Conservation (phyloP, 1,284 basidiomycete species). For the Trichosporon ovoides region DNA sequence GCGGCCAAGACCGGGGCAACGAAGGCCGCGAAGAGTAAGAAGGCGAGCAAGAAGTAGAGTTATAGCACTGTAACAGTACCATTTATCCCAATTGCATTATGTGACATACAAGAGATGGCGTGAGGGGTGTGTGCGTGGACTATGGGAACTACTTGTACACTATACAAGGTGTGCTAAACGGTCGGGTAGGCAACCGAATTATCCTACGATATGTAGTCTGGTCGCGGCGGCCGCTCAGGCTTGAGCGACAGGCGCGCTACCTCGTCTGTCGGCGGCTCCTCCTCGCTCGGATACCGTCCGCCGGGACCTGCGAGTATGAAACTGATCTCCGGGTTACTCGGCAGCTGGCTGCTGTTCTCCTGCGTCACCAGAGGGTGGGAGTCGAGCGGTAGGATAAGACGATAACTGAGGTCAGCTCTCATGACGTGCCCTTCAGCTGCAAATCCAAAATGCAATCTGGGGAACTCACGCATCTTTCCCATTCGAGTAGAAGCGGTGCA, state of each 20-base stretch:
- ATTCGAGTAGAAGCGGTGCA: slow-evolving; percentile 94
- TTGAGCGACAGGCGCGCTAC: slow-evolving; percentile 8
- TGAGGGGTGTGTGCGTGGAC: background rate
- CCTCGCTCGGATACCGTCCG: background rate
- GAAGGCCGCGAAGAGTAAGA: background rate
- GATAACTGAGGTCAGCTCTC: slow-evolving; percentile 25
- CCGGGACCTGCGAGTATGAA: slow-evolving; percentile 7
- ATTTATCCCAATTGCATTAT: background rate
- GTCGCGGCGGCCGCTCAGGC: background rate
- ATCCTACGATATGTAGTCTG: slow-evolving; percentile 12
- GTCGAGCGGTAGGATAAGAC: slow-evolving; percentile 33
- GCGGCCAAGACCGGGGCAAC: background rate
- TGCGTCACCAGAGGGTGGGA: slow-evolving; percentile 19
- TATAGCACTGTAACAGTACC: background rate
- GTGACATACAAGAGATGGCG: background rate
- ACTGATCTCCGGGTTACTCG: slow-evolving; percentile 2
- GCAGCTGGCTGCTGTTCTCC: background rate
- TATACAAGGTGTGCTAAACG: too few relatives aligned
- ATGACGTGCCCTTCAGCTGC: too few relatives aligned
- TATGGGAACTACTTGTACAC: background rate
- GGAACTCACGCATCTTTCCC: slow-evolving; percentile 51
- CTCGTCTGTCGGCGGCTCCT: background rate
- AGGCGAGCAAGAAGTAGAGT: background rate
- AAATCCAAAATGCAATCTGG: too few relatives aligned
- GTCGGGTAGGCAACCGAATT: background rate